A percentile compares a stretch with the other conserved stretches of the same genome.
These are phyloP conservation scores for Yamadazyma sp. DNA, from an alignment of 1,139 yeast species.

Conservation along the genomic window DNA sequence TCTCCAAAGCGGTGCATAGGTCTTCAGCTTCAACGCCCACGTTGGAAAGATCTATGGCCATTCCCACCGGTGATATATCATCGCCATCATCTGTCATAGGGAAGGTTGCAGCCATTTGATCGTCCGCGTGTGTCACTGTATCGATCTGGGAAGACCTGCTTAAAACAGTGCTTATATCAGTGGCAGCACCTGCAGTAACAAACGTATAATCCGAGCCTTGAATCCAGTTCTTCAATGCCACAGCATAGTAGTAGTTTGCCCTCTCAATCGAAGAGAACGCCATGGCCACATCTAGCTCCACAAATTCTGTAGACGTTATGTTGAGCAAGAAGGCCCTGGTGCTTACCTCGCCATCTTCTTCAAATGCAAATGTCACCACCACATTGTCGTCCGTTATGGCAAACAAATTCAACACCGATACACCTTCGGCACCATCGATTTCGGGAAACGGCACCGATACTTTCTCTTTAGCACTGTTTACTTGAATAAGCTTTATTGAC, in stretches of 20 bases:
- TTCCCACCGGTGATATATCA: constrained; percentile 72
- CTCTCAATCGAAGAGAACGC: constrained; percentile 59
- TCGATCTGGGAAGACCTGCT: constrained; percentile 22
- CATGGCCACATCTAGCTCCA: constrained; percentile 52
- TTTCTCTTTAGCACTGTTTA: not conserved
- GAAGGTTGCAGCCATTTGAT: constrained; percentile 66
- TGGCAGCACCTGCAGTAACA: constrained; percentile 60
- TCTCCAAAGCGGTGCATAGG: constrained; percentile 61
- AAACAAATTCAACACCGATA: constrained; percentile 5
- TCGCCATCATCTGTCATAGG: constrained; percentile 68
- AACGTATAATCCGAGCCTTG: constrained; percentile 29
- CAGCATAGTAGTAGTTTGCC: constrained; percentile 47
- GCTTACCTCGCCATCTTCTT: constrained; percentile 10
- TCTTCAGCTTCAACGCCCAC: constrained; percentile 38
- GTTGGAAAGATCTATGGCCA: constrained; percentile 58
- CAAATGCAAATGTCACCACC: constrained; percentile 17
- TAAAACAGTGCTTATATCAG: constrained; percentile 51
- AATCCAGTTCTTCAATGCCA: constrained; percentile 46
- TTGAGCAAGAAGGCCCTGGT: constrained; percentile 11
- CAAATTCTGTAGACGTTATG: constrained; percentile 3
- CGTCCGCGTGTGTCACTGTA: constrained; percentile 53
- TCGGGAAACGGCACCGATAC: constrained; percentile 7
- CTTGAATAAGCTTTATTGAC: not conserved
- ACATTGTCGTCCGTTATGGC: constrained; percentile 1
- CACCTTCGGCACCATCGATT: constrained; percentile 6